phyloP scores from a whole-genome alignment of 306 rosid genomes.

The Fragaria ananassa region DNA sequence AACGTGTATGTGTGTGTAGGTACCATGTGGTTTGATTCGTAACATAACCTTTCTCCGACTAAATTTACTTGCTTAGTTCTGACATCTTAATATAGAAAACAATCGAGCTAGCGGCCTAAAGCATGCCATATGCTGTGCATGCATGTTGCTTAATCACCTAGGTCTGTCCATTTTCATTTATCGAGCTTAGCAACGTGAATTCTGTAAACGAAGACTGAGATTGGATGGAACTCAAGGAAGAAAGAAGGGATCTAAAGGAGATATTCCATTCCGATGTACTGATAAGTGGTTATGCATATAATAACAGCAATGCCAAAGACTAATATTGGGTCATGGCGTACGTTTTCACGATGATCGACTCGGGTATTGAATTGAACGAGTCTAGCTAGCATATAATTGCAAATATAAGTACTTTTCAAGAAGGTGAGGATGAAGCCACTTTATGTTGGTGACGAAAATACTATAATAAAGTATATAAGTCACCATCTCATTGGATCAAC shows the following conservation, averaged over 20 bases:
- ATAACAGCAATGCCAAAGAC: background rate
- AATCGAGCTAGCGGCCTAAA: background rate
- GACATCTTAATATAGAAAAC: background rate
- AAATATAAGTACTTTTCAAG: background rate
- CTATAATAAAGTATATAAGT: no score
- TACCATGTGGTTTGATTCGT: background rate
- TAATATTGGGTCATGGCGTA: background rate
- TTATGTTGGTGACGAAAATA: no score
- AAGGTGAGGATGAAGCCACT: background rate
- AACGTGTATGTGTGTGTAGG: background rate
- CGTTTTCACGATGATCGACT: background rate
- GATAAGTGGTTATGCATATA: slow-evolving; percentile 4
- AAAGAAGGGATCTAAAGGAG: background rate
- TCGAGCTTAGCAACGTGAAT: background rate
- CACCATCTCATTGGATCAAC: no score
- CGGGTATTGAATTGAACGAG: background rate
- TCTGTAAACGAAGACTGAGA: background rate
- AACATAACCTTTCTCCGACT: background rate
- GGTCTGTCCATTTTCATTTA: background rate
- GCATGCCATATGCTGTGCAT: background rate
- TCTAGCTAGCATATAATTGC: background rate
- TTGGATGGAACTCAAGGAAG: background rate
- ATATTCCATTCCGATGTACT: background rate
- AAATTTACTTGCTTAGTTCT: background rate
- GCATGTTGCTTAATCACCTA: background rate